Percentiles rank a stretch among this genome's conserved stretches.
These are phyloP conservation scores for Sporothrix humicola DNA, from an alignment of 2,329 filamentous ascomycete genomes.

Conservation along the genomic window DNA sequence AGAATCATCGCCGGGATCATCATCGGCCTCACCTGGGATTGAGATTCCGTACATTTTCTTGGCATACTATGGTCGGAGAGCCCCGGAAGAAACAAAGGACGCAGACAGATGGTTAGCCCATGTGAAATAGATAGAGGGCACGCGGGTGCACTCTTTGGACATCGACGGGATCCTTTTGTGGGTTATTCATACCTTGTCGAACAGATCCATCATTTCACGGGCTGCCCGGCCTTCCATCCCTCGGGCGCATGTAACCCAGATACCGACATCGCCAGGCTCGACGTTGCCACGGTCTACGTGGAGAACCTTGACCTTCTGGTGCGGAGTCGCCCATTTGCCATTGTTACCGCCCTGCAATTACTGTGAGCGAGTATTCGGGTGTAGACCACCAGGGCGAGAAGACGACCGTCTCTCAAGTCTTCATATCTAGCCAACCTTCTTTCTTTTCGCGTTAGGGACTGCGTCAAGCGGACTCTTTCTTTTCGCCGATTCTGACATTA, in stretches of 20 bases:
- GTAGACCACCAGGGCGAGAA: not conserved
- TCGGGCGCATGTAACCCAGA: constrained; percentile 79
- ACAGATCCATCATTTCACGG: constrained; percentile 62
- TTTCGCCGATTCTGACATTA: constrained; percentile 46
- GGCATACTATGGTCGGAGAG: constrained; percentile 57
- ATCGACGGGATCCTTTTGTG: not conserved
- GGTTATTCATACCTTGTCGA: constrained; percentile 22
- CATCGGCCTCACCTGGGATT: constrained; percentile 43
- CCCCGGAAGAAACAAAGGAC: not conserved
- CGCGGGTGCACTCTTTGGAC: no score
- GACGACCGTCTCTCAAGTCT: not conserved
- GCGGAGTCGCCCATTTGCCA: constrained; percentile 67
- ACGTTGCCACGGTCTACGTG: constrained; percentile 55
- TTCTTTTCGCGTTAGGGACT: constrained; percentile 45
- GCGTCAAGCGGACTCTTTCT: constrained; percentile 45
- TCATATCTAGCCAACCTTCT: constrained; percentile 44
- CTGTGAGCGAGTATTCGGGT: not conserved
- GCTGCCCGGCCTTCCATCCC: constrained; percentile 73
- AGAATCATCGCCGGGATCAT: not conserved
- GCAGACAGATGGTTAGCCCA: not conserved
- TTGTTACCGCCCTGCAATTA: constrained; percentile 54
- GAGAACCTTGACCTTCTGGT: constrained; percentile 57
- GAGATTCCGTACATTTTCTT: constrained; percentile 63
- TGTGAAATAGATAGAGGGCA: no score
- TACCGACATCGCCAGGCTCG: constrained; percentile 72